Conservation (phyloP, 352 stramenopile genomes). For the Pythium volutum region DNA sequence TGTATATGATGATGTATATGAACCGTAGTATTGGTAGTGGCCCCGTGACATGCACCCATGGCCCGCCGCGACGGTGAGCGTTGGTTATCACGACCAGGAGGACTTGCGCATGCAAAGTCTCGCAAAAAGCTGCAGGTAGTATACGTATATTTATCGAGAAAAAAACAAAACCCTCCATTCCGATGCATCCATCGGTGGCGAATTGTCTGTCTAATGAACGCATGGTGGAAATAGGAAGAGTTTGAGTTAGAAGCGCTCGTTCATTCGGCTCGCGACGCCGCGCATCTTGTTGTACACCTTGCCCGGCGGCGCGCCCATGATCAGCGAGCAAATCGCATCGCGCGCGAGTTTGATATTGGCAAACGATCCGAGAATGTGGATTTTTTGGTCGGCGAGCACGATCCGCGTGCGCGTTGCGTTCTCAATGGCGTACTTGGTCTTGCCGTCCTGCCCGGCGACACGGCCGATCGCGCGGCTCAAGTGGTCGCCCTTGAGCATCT, state of each 20-base stretch:
- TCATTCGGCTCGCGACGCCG: constrained; percentile 98
- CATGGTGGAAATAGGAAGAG: constrained; percentile 1
- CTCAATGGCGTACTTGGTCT: constrained; percentile 99
- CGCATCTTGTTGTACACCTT: constrained; percentile 99
- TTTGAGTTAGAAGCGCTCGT: constrained; percentile 90
- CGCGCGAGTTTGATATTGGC: constrained; percentile 98
- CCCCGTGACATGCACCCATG: constrained; percentile 9
- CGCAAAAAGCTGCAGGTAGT: not conserved
- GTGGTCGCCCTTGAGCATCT: constrained; percentile 98
- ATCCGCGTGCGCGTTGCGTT: constrained; percentile 99
- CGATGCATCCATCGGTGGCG: not conserved
- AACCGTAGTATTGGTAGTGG: constrained; percentile 15
- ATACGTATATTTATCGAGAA: constrained; percentile 60
- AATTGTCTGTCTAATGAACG: constrained; percentile 10
- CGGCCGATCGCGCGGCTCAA: constrained; percentile 98
- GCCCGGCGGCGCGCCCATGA: constrained; percentile 96
- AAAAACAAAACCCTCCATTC: constrained; percentile 13
- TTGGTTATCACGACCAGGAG: not conserved
- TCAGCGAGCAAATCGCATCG: constrained; percentile 87
- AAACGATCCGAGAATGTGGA: constrained; percentile 98
- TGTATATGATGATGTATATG: not conserved
- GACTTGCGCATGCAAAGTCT: not conserved
- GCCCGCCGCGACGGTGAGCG: constrained; percentile 6
- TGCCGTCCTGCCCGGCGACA: constrained; percentile 98
- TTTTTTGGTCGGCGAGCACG: constrained; percentile 97